Base-by-base conservation (phyloP, 2,329 filamentous ascomycete genomes). In the Fusarium sarcochroum region DNA sequence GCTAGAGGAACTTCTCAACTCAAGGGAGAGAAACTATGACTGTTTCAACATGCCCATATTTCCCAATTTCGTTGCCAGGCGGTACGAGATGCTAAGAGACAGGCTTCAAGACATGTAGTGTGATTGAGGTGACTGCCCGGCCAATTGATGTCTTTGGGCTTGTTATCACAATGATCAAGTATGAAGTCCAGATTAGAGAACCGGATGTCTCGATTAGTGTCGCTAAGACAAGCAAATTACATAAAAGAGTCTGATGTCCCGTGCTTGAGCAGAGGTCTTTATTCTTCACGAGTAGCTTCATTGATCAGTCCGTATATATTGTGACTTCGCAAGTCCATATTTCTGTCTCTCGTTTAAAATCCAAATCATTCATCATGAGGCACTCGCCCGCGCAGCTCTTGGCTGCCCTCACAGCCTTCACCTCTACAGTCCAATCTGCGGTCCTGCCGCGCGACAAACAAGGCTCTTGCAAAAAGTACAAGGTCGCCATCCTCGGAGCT, bases 401-500 rank as follows among this genome's bases (percentile, higher is more conserved):
- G 5, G 51, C 40, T 51, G 59, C 51, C 13, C 40, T 64, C 7
- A 38, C 46, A n/a, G 25, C 17, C 3, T 5, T 64, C 10, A 51
- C 35, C 0, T 25, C 59, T 5, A 17, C 59, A 23, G 45, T 18
- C 2, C 30, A 32, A 1, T 13, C 52, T 34, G 21, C 57, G 4
- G 17, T 18, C 7, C n/a, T 44, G 13, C 58, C 45, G 6, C 23
- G 45, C 15, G 41, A 44, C 2, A 63, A 63, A 13, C 35, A 63
- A 17, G 52, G 46, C 2, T 64, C 64, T 1, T 79, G 77, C 37
- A 71, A 50, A 5, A 79, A 74, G 42, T 77, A 76, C 6, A 75
- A 69, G 1, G 76, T 79, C 1, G 77, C 76, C 3, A 73, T 79
- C 11, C 68, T 79, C 7, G 89, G 89, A 34, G 89, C 85, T 15